Conservation (phyloP, 1,139 yeast species). For the Scheffersomyces titani region DNA sequence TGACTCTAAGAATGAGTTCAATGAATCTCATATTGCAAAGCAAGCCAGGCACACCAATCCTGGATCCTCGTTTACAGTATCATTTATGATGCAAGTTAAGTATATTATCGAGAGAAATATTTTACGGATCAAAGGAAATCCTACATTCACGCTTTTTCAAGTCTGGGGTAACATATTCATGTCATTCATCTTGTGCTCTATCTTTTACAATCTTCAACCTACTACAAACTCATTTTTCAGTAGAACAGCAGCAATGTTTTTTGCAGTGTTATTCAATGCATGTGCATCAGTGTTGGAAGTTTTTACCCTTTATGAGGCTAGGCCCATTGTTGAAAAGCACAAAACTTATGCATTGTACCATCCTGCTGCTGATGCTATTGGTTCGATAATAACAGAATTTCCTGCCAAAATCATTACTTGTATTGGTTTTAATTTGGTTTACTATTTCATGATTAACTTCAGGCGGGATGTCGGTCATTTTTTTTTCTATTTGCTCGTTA, state of each 20-base stretch:
- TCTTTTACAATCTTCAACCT: constrained; percentile 51
- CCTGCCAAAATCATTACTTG: constrained; percentile 54
- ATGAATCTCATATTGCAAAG: constrained; percentile 27
- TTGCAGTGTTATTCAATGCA: constrained; percentile 57
- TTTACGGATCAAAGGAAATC: constrained; percentile 29
- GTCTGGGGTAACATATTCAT: constrained; percentile 28
- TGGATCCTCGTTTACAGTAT: constrained; percentile 35
- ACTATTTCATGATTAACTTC: constrained; percentile 61
- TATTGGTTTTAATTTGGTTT: constrained; percentile 44
- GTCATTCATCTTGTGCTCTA: constrained; percentile 44
- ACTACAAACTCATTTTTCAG: constrained; percentile 56
- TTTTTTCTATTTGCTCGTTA: constrained; percentile 51
- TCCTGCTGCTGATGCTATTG: constrained; percentile 67
- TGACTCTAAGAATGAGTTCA: constrained; percentile 6
- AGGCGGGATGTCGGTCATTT: constrained; percentile 61
- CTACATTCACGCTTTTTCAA: constrained; percentile 27
- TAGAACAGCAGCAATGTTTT: constrained; percentile 59
- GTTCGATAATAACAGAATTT: constrained; percentile 56
- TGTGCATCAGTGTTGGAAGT: constrained; percentile 61
- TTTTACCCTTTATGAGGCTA: constrained; percentile 53
- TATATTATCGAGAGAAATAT: constrained; percentile 29
- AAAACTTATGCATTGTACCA: constrained; percentile 64
- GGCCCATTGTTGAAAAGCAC: constrained; percentile 64
- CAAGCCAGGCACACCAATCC: constrained; percentile 26
- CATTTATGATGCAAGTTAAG: constrained; percentile 34